Evolutionary conservation across 305 asterid species (phyloP).

Genomic region (Withania somnifera): DNA sequence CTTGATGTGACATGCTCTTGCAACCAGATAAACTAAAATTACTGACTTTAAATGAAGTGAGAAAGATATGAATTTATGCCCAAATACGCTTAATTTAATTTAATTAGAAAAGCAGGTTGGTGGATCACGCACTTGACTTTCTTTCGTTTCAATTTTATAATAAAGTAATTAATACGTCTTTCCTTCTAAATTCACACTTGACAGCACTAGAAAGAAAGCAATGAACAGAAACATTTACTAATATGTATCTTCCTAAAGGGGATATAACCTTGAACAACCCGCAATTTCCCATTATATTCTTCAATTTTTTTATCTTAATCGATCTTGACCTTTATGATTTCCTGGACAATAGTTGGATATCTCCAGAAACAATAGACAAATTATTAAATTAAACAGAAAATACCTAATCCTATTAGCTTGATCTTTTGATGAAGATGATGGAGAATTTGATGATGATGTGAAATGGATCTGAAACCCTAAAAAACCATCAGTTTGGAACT

Average conservation of each 20-base stretch:
- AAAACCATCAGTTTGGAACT: neutral
- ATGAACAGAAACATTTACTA: neutral
- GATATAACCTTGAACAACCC: neutral
- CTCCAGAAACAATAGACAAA: neutral
- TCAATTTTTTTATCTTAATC: neutral
- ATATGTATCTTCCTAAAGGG: no score
- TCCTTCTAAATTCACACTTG: neutral
- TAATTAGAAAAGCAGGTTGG: neutral
- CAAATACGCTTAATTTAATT: neutral
- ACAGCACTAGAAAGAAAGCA: neutral
- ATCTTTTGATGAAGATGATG: neutral
- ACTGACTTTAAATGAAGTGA: neutral
- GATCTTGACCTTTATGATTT: neutral
- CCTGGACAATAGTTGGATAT: neutral
- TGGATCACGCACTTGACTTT: neutral
- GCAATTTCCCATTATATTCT: neutral
- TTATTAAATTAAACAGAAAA: neutral
- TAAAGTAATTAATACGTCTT: neutral
- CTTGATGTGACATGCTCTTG: no score
- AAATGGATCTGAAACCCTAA: constrained; percentile 1
- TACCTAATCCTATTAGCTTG: neutral
- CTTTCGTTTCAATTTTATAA: neutral
- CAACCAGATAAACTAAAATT: no score
- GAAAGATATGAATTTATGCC: neutral
- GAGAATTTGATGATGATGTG: constrained; percentile 2